Evolutionary conservation across 805 yeast genomes (phyloP), one percentile per base, ranked within the genome.

Genomic region (Priceomyces carsonii): DNA sequence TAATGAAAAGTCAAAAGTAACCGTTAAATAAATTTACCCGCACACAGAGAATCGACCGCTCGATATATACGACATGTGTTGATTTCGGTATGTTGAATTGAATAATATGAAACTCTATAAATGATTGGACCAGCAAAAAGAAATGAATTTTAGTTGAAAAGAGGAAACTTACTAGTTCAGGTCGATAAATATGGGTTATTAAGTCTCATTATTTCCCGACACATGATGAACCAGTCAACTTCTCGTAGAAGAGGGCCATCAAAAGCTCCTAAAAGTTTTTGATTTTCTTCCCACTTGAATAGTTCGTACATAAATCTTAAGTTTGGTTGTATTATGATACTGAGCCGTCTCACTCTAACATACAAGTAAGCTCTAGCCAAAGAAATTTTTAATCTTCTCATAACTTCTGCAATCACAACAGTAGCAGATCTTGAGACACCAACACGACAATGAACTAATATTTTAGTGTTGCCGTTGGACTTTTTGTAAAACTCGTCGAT

Each of bases 371-470:
- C 96, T 20, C 81, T 68, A 2, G 93, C 80, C 18, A 91, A 63
- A 27, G 79, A 76, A 35, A 87, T 64, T 10, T 75, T 62, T 35
- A 85, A 61, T 26, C 95, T 63, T 46, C 78, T 76, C 96, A 91
- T 90, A 24, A 87, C 91, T 54, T 89, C 97, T 1, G 96, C 96
- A 46, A 91, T 91, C 48, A 95, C 91, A 8, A 91, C 95, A 0
- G 97, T 87, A 0, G 97, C 98, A 3, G 95, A 86, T 36, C 98
- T 68, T 0, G 96, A 86, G 3, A 91, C 98, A 0, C 98, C 98
- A 31, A 88, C 97, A 53, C 95, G 85, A 51, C 98, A 91, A 57
- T 91, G 98, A 8, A 91, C 90, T 41, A 91, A 66, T 13, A 66
- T 63, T 45, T 56, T 55, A 18, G 60, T 51, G 13, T 48, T 36